Base-by-base conservation (phyloP, 2,329 filamentous ascomycete species). In the Moelleriella libera region DNA sequence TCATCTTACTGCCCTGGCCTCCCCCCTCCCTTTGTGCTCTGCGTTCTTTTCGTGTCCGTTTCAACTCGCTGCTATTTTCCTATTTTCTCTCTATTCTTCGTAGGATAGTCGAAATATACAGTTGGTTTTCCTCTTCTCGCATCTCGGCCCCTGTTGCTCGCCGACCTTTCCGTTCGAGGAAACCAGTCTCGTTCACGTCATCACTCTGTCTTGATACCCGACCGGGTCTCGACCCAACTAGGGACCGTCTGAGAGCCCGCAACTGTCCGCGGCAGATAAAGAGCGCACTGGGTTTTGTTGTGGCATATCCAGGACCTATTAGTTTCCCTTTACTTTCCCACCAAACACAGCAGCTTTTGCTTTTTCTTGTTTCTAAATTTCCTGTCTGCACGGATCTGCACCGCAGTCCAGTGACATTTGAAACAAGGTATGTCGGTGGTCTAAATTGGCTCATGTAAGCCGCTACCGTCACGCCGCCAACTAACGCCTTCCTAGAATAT, bases 401-500 rank as follows among this genome's bases (percentile, higher is more conserved):
- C 21, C 21, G 21, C 21, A 21, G 21, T 21, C 21, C 21, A 21
- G 21, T 3, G 21, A 21, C 2, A 21, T 21, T 21, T 21, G 21
- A 21, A 21, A 39, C 40, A 42, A 42, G 9, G 40, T 10, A 31
- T 6, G 42, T 30, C 21, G 9, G 42, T 30, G 6, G 9, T 10
- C 6, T 9, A 30, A 7, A 7, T 10, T 10, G 11, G 11, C 14
- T 11, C 29, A 29, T 45, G 43, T 42, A 43, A 45, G 40, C 10
- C 40, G 21, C 40, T 4, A 41, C n/a, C 9, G 8, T 9, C 21
- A 14, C 8, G 29, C 8, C 3, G 28, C 8, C 7, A 30, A 44
- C 31, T 30, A 34, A 45, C 30, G 34, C 30, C 4, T 28, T 43
- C 37, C 30, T 37, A 59, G 57, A 55, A 49, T 45, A 69, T 69